Conservation (phyloP, 495 filamentous ascomycete genomes). For the Podospora anserina region DNA sequence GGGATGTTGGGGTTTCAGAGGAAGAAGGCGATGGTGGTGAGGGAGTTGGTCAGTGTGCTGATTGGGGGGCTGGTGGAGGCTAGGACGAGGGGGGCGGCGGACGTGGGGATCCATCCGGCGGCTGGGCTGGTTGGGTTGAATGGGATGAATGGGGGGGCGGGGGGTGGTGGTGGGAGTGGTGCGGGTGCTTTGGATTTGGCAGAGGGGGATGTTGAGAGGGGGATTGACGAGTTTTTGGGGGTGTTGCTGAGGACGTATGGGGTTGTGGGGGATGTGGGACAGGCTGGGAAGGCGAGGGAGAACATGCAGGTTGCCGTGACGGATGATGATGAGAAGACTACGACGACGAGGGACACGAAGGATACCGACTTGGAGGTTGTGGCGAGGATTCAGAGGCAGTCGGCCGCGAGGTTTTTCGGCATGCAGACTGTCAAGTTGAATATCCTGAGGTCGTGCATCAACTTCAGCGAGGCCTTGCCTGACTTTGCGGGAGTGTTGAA, state of each 20-base stretch:
- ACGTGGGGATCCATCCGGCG: constrained; percentile 91
- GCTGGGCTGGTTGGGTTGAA: constrained; percentile 70
- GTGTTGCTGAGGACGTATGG: constrained; percentile 50
- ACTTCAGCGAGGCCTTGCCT: constrained; percentile 88
- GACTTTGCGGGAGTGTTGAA: constrained; percentile 84
- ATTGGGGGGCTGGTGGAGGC: constrained; percentile 88
- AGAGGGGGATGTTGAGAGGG: constrained; percentile 71
- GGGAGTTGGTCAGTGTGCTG: constrained; percentile 77
- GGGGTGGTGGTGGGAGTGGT: constrained; percentile 29
- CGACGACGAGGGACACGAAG: background rate
- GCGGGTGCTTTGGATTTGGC: constrained; percentile 66
- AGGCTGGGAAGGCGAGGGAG: background rate
- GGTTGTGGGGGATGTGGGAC: constrained; percentile 39
- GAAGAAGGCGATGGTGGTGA: constrained; percentile 82
- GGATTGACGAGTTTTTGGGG: constrained; percentile 55
- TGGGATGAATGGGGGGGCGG: constrained; percentile 41
- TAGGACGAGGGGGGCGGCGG: constrained; percentile 85
- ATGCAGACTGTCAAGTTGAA: constrained; percentile 73
- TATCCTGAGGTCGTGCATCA: constrained; percentile 78
- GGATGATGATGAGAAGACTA: constrained; percentile 28
- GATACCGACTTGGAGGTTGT: constrained; percentile 48
- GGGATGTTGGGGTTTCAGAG: constrained; percentile 71
- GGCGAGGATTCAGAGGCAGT: constrained; percentile 50
- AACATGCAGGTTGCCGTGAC: background rate
- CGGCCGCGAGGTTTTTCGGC: constrained; percentile 58